Evolutionary conservation across 169 alveolate genomes (phyloP).

Genomic region (Amoebophrya sp.): DNA sequence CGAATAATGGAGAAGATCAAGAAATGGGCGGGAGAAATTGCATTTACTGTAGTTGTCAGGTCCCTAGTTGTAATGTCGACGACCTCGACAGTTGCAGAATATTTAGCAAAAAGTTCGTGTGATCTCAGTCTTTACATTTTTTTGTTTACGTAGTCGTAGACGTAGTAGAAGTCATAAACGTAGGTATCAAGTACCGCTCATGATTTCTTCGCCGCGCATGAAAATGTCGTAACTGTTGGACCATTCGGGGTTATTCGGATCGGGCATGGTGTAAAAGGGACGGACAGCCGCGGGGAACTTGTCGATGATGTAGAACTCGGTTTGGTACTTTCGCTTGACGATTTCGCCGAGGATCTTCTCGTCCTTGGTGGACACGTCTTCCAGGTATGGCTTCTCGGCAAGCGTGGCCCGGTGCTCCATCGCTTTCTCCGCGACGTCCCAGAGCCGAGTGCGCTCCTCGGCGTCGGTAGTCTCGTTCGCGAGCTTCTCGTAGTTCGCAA

Average conservation of each 20-base stretch:
- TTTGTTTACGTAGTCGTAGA: too few species aligned
- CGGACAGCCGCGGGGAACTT: slow-evolving; percentile 93
- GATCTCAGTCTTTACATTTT: too few species aligned
- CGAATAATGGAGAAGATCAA: too few species aligned
- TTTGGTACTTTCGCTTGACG: slow-evolving; percentile 84
- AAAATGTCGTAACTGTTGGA: slow-evolving; percentile 96
- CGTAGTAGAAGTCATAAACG: neutral
- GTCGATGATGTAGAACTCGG: slow-evolving; percentile 92
- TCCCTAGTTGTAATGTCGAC: too few species aligned
- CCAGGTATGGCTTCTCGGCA: slow-evolving; percentile 50
- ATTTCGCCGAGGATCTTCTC: slow-evolving; percentile 88
- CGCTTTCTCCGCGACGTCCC: neutral
- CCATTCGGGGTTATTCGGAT: slow-evolving; percentile 75
- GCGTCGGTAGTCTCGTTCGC: neutral
- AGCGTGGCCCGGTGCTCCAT: neutral
- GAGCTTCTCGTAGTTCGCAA: neutral
- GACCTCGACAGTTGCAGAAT: too few species aligned
- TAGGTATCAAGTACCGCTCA: slow-evolving; percentile 63
- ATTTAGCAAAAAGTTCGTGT: too few species aligned
- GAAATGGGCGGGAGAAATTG: too few species aligned
- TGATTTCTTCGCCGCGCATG: slow-evolving; percentile 98
- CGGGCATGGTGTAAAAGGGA: slow-evolving; percentile 99
- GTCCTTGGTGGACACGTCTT: slow-evolving; percentile 85
- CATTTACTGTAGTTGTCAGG: too few species aligned
- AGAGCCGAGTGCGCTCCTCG: too few species aligned